Evolutionary conservation across 83 land plant species (phyloP), one percentile per base, ranked within the genome.

Genomic region (Isoetes engelmannii): DNA sequence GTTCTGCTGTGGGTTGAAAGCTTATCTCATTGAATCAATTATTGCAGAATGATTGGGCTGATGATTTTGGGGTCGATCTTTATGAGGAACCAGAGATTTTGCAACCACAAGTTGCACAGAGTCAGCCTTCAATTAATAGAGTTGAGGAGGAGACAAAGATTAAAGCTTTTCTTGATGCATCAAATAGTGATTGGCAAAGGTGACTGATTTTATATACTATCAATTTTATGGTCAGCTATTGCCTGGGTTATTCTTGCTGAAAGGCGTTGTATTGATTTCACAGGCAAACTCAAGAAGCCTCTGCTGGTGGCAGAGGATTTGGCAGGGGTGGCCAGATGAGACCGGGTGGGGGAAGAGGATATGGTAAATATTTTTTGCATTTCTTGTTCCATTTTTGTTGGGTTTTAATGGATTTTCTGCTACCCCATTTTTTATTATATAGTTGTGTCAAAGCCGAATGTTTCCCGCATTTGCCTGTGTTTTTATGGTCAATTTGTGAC

Each of bases 121-220:
- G 54, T 73, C 79, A 77, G 57, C 61, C 68, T 20, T 75, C 78
- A 37, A 28, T 81, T 5, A 78, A 70, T 72, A 83, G 74, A 67
- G 80, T 58, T 67, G 96, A 90, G 50, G 96, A 90, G 69, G 92
- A 90, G 48, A 87, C 78, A 74, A 90, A 82, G 70, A 87, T 90
- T 47, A 83, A 82, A 70, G 96, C 92, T 60, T 79, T 87, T 65
- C 78, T 90, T 72, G 92, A 85, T 63, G 81, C 85, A 37, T 73
- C 96, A 61, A 85, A 86, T 44, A 71, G 81, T 47, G 96, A 90
- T 61, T 90, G 96, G 96, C 86, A 85, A 70, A 68, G 82, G 96
- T 90, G 46, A 43, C 37, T 28, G 37, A 28, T 28, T 28, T 28
- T 2, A 28, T 28, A 28, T 28, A 28, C 37, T 28, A 28, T 28